These are phyloP conservation scores for Mucor saturninus DNA, from an alignment of 371 early-diverging fungal species.

Conservation along the genomic window DNA sequence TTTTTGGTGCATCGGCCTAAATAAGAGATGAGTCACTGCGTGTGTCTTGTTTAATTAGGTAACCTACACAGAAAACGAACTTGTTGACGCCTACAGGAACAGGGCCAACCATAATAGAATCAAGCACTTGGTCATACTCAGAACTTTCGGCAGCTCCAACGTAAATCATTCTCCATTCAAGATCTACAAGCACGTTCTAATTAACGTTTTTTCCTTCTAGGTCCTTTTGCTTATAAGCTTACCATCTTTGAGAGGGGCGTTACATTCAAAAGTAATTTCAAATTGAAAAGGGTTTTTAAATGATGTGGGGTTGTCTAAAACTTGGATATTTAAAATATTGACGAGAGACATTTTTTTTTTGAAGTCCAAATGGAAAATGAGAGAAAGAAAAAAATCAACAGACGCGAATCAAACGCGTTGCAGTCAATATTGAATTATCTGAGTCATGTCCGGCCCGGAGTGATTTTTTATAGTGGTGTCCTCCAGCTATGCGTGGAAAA, in stretches of 20 bases:
- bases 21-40: not conserved
- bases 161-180: conserved; percentile 96
- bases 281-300: conserved; percentile 86
- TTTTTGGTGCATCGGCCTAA: conserved; percentile 76
- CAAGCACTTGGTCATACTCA: conserved; percentile 91
- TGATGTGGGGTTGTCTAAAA: conserved; percentile 82
- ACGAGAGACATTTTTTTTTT: conserved; percentile 80
- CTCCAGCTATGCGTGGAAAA: too few relatives aligned
- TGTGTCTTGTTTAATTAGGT: not conserved
- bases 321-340: conserved; percentile 83
- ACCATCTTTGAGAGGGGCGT: conserved; percentile 88
- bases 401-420: conserved; percentile 6
- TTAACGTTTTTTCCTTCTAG: not conserved
- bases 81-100: conserved; percentile 96
- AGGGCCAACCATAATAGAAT: conserved; percentile 95
- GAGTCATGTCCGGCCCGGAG: not conserved
- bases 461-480: not conserved
- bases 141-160: conserved; percentile 88
- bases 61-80: conserved; percentile 85
- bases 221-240: conserved; percentile 11
- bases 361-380: not conserved
- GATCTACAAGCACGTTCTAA: conserved; percentile 63
- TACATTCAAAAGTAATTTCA: conserved; percentile 97
- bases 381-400: not conserved
- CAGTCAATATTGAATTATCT: not conserved